phyloP scores from a whole-genome alignment of 768 basidiomycete genomes.

The Leccinum longicurvipes region DNA sequence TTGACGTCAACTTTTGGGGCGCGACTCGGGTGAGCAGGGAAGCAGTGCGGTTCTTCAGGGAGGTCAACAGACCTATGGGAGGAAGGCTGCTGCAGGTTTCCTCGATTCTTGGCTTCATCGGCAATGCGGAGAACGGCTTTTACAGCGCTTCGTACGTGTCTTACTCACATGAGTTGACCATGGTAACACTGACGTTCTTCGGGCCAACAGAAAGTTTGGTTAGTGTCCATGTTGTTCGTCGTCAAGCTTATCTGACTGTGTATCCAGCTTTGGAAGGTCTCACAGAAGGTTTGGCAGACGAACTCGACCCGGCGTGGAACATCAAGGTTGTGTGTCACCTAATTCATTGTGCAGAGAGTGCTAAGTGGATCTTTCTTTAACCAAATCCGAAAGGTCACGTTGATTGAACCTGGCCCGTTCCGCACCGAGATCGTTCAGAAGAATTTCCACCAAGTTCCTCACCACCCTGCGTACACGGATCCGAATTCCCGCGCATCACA shows the following conservation, averaged over 20 bases:
- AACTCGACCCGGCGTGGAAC: slow-evolving; percentile 17
- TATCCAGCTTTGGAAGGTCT: slow-evolving; percentile 16
- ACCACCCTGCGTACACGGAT: slow-evolving; percentile 19
- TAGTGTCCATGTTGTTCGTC: neutral
- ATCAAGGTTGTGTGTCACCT: slow-evolving; percentile 9
- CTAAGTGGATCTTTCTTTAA: neutral
- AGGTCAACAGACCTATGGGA: slow-evolving; percentile 36
- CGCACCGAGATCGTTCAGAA: slow-evolving; percentile 8
- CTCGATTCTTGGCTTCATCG: slow-evolving; percentile 31
- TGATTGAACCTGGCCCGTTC: slow-evolving; percentile 16
- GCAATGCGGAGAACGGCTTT: neutral
- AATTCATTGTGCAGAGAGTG: neutral
- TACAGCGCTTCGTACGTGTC: slow-evolving; percentile 28
- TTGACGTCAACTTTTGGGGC: slow-evolving; percentile 39
- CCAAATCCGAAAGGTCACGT: slow-evolving; percentile 4
- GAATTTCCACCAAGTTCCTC: neutral
- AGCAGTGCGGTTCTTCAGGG: slow-evolving; percentile 34
- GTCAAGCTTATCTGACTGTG: neutral
- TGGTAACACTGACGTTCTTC: neutral
- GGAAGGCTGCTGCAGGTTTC: slow-evolving; percentile 39
- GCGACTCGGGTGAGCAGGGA: slow-evolving; percentile 29
- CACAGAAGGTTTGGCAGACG: slow-evolving; percentile 6
- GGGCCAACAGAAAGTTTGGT: slow-evolving; percentile 14
- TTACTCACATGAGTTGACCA: neutral
- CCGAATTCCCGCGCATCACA: slow-evolving; percentile 1